Conservation (phyloP, 495 filamentous ascomycete species). For the Aspergillus kassunensis region DNA sequence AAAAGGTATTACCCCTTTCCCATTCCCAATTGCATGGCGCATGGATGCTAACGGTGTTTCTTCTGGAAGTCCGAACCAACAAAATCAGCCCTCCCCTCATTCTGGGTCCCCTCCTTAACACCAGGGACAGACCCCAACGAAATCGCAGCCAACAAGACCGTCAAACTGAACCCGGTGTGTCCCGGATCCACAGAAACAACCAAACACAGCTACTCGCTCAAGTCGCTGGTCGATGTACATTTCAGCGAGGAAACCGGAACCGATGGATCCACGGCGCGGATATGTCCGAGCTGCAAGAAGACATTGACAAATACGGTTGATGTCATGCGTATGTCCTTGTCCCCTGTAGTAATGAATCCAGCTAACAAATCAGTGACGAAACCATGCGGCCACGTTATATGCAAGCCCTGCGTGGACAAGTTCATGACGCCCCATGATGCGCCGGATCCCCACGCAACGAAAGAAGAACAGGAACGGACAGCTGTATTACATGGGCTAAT, state of each 20-base stretch:
- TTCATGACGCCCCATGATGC: slow-evolving; percentile 68
- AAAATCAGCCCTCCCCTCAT: slow-evolving; percentile 77
- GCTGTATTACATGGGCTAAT: slow-evolving; percentile 39
- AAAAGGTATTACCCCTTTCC: slow-evolving; percentile 54
- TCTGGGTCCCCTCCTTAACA: slow-evolving; percentile 89
- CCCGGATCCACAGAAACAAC: slow-evolving; percentile 68
- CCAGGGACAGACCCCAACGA: slow-evolving; percentile 54
- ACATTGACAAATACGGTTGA: slow-evolving; percentile 75
- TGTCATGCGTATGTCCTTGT: slow-evolving; percentile 58
- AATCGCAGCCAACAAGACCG: slow-evolving; percentile 50
- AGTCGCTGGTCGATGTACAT: slow-evolving; percentile 70
- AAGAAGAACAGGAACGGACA: slow-evolving; percentile 46
- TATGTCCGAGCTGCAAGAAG: slow-evolving; percentile 90
- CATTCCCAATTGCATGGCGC: too few species aligned
- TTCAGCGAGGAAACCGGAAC: slow-evolving; percentile 68
- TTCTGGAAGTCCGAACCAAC: slow-evolving; percentile 48
- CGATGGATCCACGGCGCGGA: slow-evolving; percentile 52
- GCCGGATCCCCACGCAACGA: slow-evolving; percentile 62
- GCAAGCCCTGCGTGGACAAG: slow-evolving; percentile 79
- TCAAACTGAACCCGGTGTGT: slow-evolving; percentile 73
- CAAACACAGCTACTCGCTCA: slow-evolving; percentile 76
- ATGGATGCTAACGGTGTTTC: too few species aligned
- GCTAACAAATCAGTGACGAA: slow-evolving; percentile 58
- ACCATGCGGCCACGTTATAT: slow-evolving; percentile 92
- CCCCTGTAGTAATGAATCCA: too few species aligned